A percentile compares a stretch with the other conserved stretches of the same genome.
These are phyloP conservation scores for Bruguiera parviflora DNA, from an alignment of 345 rosid species.

Conservation along the genomic window DNA sequence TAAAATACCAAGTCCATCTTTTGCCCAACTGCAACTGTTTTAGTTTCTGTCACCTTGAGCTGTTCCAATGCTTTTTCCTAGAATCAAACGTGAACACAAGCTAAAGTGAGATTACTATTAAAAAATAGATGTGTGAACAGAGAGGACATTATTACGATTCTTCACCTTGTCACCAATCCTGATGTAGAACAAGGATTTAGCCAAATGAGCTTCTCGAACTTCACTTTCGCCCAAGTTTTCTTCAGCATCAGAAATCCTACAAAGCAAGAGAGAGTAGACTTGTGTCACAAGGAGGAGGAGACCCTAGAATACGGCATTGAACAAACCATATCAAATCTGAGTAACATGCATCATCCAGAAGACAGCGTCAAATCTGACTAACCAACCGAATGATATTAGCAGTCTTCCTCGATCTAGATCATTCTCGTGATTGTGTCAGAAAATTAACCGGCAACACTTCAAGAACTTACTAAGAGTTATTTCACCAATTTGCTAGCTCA, in stretches of 20 bases:
- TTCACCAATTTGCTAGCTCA: no score
- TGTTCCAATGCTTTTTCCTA: constrained; percentile 96
- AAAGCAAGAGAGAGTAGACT: constrained; percentile 6
- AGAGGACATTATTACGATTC: background rate
- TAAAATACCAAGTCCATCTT: constrained; percentile 95
- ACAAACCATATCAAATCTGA: background rate
- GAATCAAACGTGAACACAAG: constrained; percentile 8
- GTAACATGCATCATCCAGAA: background rate
- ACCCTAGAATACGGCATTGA: background rate
- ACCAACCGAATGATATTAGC: background rate
- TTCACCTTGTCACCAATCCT: constrained; percentile 82
- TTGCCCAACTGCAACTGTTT: constrained; percentile 98
- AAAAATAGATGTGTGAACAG: constrained; percentile 9
- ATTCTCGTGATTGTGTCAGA: background rate
- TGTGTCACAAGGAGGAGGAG: constrained; percentile 1
- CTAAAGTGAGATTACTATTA: constrained; percentile 5
- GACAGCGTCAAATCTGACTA: background rate
- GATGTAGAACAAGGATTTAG: constrained; percentile 83
- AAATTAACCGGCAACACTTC: background rate
- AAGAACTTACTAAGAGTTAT: background rate
- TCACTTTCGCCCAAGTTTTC: constrained; percentile 98
- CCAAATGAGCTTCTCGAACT: constrained; percentile 97
- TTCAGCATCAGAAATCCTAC: constrained; percentile 98
- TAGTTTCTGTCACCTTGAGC: constrained; percentile 86
- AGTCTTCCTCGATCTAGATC: background rate